Conservation (phyloP, 495 filamentous ascomycete species). For the Friedmanniomyces simplex region DNA sequence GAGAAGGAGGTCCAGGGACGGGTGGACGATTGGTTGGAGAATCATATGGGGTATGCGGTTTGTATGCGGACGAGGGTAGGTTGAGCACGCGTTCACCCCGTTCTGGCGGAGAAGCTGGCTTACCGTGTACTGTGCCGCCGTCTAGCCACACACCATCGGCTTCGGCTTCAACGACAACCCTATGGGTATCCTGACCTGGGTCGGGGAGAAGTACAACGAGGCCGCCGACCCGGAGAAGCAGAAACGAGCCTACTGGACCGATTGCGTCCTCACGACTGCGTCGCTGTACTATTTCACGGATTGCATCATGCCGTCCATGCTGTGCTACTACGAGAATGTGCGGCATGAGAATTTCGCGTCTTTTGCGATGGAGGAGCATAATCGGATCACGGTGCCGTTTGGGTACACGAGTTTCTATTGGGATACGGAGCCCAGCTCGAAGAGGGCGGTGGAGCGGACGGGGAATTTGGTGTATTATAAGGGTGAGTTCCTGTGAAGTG, state of each 20-base stretch:
- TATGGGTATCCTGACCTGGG: conserved; percentile 20
- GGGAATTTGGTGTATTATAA: conserved; percentile 23
- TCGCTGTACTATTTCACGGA: conserved; percentile 23
- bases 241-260: not conserved
- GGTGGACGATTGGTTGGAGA: conserved; percentile 11
- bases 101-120: not conserved
- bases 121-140: not conserved
- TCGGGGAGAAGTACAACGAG: conserved; percentile 26
- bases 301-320: conserved; percentile 17
- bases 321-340: conserved; percentile 24
- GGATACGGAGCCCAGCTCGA: conserved; percentile 14
- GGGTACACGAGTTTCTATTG: conserved; percentile 18
- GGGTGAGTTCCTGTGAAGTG: not conserved
- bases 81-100: not conserved
- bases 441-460: conserved; percentile 18
- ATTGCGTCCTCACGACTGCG: conserved; percentile 19
- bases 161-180: conserved; percentile 15
- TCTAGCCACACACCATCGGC: conserved; percentile 13
- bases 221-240: conserved; percentile 17
- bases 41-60: conserved; percentile 17
- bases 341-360: conserved; percentile 18
- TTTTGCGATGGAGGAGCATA: conserved; percentile 17
- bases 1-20: conserved; percentile 8
- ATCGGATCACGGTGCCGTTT: conserved; percentile 20
- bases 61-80: conserved; percentile 15